Percentiles rank a stretch among this genome's conserved stretches.
Evolutionary conservation across 2,329 filamentous ascomycete genomes (phyloP).

Genomic region (Stagonosporopsis tanaceti): DNA sequence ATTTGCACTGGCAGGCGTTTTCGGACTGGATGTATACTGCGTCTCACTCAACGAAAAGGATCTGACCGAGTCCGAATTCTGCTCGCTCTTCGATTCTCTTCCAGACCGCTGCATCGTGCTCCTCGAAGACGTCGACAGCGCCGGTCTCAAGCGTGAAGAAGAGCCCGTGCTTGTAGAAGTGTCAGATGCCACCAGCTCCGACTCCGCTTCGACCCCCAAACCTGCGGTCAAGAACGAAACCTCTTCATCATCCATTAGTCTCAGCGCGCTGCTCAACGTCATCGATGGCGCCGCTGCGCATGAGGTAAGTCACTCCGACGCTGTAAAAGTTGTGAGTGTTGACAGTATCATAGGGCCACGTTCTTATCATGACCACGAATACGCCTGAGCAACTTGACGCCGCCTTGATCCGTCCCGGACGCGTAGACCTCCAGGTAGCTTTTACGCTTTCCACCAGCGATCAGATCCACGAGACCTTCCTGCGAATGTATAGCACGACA

Average conservation of each 20-base stretch:
- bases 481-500: conserved; percentile 47
- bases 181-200: not conserved
- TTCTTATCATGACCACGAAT: conserved; percentile 86
- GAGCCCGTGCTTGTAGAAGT: not conserved
- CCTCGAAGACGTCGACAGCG: conserved; percentile 59
- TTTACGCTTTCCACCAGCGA: conserved; percentile 60
- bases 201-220: not conserved
- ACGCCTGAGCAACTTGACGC: conserved; percentile 75
- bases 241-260: conserved; percentile 62
- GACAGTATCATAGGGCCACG: conserved; percentile 60
- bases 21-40: conserved; percentile 57
- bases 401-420: conserved; percentile 75
- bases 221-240: not conserved
- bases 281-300: conserved; percentile 84
- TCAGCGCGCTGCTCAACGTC: conserved; percentile 81
- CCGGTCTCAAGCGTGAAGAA: conserved; percentile 51
- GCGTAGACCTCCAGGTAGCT: conserved; percentile 72
- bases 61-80: conserved; percentile 71
- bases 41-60: conserved; percentile 70
- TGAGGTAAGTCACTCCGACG: conserved; percentile 53
- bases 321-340: not conserved
- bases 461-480: conserved; percentile 55
- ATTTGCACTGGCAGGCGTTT: conserved; percentile 56
- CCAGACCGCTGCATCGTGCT: conserved; percentile 56
- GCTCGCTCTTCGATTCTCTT: conserved; percentile 53